phyloP scores from a whole-genome alignment of 1,139 yeast genomes.

The Scheffersomyces titani region DNA sequence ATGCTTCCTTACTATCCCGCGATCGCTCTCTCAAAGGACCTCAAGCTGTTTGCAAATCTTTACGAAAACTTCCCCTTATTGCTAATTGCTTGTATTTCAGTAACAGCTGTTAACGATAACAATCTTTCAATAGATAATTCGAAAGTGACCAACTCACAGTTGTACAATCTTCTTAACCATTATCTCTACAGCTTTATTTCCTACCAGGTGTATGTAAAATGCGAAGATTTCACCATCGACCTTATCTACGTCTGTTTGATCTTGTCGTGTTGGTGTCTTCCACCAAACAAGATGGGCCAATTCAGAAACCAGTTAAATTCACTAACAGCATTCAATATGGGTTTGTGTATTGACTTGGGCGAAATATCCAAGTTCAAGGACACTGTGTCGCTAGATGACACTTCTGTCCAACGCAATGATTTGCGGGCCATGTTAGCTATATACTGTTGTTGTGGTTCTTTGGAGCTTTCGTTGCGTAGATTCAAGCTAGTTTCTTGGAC shows the following conservation, averaged over 20 bases:
- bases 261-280: constrained; percentile 51
- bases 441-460: constrained; percentile 51
- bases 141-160: constrained; percentile 4
- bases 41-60: constrained; percentile 38
- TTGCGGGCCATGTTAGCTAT: constrained; percentile 47
- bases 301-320: constrained; percentile 53
- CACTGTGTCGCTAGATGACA: constrained; percentile 20
- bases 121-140: constrained; percentile 8
- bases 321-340: constrained; percentile 44
- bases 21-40: constrained; percentile 36
- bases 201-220: constrained; percentile 40
- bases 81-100: constrained; percentile 48
- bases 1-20: constrained; percentile 52
- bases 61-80: constrained; percentile 45
- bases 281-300: constrained; percentile 52
- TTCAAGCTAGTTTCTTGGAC: constrained; percentile 52
- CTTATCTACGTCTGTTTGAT: constrained; percentile 46
- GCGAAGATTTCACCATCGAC: constrained; percentile 43
- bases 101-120: constrained; percentile 49
- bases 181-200: constrained; percentile 50
- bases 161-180: constrained; percentile 42
- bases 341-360: constrained; percentile 52
- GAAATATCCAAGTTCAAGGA: constrained; percentile 26
- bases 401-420: constrained; percentile 37
- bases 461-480: constrained; percentile 51